Base-by-base conservation (phyloP, 768 basidiomycete species). In the Mycena pura region DNA sequence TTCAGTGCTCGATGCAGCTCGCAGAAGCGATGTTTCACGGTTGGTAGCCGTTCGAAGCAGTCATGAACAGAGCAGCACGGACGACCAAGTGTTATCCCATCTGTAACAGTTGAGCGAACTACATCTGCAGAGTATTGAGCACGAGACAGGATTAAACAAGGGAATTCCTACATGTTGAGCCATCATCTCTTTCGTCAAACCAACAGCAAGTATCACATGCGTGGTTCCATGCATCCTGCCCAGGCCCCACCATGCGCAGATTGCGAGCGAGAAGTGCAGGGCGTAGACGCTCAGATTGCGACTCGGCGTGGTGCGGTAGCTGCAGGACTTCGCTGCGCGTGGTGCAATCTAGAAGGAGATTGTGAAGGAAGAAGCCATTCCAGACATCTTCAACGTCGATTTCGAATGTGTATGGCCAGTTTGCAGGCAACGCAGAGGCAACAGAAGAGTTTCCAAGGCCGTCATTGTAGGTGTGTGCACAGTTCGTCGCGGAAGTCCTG, bases 221-320 rank as follows among this genome's bases (percentile, higher is more conserved):
- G 62, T 76, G 75, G 38, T 58, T 68, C 70, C 72, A 74, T 14
- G 60, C 69, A 27, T 70, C 66, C 49, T 76, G 75, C 0, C 76
- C 73, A 14, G 69, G 47, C 0, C 72, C 70, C 17, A 55, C 64
- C 63, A 74, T 70, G 2, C 52, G 62, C 3, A 8, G 8, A 56
- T 76, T 74, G 1, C 72, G 57, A 4, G 43, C 68, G 14, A 65
- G 48, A 15, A 76, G 60, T n/a, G 64, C 70, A 8, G 53, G 27
- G 14, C 65, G 44, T 14, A 72, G 64, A 19, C 68, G 70, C 6
- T 65, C 57, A 1, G 41, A 54, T 21, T 72, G 71, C 11, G 57
- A 31, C 0, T 66, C 28, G 15, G 59, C 63, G 25, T 61, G 58
- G 46, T 73, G 66, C 0, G 36, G 43, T 2, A 75, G 63, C 10